A percentile compares a stretch with the other conserved stretches of the same genome.
phyloP scores from a whole-genome alignment of 352 stramenopile species.

The Blastocystis sp. region DNA sequence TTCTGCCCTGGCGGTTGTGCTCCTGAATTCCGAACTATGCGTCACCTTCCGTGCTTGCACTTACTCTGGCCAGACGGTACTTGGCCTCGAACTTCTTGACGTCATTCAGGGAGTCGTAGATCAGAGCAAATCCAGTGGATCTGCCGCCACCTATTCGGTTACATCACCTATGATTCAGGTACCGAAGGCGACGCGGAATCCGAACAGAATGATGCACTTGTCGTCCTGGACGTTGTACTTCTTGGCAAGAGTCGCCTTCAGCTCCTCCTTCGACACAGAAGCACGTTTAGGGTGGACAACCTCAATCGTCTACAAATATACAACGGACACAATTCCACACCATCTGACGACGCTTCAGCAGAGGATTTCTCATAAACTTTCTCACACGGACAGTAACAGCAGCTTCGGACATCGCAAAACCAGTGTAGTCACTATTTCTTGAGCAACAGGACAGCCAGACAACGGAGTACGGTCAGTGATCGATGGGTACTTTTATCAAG shows the following conservation, averaged over 20 bases:
- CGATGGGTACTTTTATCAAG: not conserved
- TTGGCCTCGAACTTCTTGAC: constrained; percentile 56
- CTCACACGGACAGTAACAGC: constrained; percentile 54
- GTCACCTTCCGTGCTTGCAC: not conserved
- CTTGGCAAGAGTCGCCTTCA: constrained; percentile 57
- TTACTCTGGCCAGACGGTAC: constrained; percentile 56
- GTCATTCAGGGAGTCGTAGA: constrained; percentile 49
- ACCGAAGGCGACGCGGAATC: constrained; percentile 57
- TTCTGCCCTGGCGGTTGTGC: constrained; percentile 38
- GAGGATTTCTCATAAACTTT: constrained; percentile 57
- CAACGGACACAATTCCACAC: not conserved
- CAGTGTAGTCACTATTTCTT: constrained; percentile 25
- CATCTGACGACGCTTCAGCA: constrained; percentile 53
- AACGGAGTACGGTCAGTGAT: not conserved
- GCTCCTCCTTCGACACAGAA: constrained; percentile 57
- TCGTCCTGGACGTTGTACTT: constrained; percentile 55
- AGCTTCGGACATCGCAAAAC: constrained; percentile 49
- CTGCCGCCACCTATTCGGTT: not conserved
- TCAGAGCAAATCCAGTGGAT: constrained; percentile 1
- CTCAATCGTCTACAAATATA: constrained; percentile 45
- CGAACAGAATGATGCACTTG: constrained; percentile 57
- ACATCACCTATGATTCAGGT: not conserved
- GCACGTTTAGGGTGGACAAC: constrained; percentile 29
- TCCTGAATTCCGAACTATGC: constrained; percentile 43
- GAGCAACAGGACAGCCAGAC: too few species aligned